Conservation (phyloP, 2,329 filamentous ascomycete genomes). For the Mycosphaerella sp. region DNA sequence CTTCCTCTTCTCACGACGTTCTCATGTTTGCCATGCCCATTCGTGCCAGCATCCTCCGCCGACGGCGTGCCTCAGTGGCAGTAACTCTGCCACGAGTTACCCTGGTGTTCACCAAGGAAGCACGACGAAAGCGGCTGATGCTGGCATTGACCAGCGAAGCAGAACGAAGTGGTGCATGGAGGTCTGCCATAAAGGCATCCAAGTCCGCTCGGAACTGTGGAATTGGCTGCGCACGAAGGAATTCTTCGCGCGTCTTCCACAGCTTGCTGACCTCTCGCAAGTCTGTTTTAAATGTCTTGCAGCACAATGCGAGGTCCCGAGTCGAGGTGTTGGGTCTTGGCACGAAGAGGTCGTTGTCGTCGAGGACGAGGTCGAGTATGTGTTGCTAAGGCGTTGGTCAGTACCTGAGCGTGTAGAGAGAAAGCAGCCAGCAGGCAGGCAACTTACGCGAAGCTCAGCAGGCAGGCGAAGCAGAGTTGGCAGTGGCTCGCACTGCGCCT, state of each 20-base stretch:
- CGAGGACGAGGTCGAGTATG: constrained; percentile 10
- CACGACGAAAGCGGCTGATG: no score
- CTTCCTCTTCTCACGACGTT: no score
- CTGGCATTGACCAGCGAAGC: not conserved
- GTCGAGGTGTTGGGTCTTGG: constrained; percentile 5
- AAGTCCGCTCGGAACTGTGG: not conserved
- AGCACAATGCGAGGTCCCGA: constrained; percentile 8
- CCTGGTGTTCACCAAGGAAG: no score
- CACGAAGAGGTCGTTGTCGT: constrained; percentile 12
- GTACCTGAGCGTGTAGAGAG: not conserved
- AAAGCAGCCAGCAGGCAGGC: not conserved
- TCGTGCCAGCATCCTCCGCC: no score
- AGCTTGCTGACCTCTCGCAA: constrained; percentile 7
- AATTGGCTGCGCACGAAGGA: not conserved
- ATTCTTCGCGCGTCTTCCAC: constrained; percentile 7
- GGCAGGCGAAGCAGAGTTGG: constrained; percentile 13
- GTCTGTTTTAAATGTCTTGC: constrained; percentile 9
- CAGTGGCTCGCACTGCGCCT: not conserved
- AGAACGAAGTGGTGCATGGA: not conserved
- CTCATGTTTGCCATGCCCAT: no score
- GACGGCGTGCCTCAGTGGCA: no score
- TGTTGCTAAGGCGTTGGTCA: not conserved
- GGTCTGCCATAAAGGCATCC: not conserved
- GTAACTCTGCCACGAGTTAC: no score
- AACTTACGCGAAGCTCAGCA: constrained; percentile 8